Conservation (phyloP, 371 early-diverging fungal species). For the Synchytrium microbalum region DNA sequence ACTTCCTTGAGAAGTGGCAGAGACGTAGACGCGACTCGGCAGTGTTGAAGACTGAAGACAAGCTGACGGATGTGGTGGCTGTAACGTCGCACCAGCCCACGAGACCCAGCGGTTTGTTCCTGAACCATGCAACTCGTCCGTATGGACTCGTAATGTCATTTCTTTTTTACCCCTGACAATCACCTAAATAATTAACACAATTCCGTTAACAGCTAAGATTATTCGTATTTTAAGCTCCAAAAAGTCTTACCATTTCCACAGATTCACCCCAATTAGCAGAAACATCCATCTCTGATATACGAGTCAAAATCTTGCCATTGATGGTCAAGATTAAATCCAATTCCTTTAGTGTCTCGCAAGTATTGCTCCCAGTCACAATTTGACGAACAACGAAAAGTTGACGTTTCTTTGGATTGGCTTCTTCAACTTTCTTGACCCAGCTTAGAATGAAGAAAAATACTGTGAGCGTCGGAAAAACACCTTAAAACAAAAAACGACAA, state of each 20-base stretch:
- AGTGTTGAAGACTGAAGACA: slow-evolving; percentile 65
- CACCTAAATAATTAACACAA: slow-evolving; percentile 32
- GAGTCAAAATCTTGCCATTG: slow-evolving; percentile 57
- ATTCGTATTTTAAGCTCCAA: neutral
- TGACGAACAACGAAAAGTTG: slow-evolving; percentile 69
- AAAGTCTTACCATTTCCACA: neutral
- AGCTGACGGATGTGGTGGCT: slow-evolving; percentile 78
- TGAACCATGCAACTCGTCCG: slow-evolving; percentile 43
- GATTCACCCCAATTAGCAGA: slow-evolving; percentile 24
- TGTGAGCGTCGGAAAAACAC: neutral
- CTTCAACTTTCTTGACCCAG: slow-evolving; percentile 68
- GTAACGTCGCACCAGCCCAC: slow-evolving; percentile 73
- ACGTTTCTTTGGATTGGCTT: slow-evolving; percentile 56
- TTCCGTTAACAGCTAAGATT: neutral
- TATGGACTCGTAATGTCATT: slow-evolving; percentile 32
- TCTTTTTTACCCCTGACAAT: slow-evolving; percentile 63
- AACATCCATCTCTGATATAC: slow-evolving; percentile 65
- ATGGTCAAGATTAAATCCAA: slow-evolving; percentile 83
- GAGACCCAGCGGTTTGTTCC: slow-evolving; percentile 50
- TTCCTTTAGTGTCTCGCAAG: slow-evolving; percentile 54
- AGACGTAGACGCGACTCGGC: slow-evolving; percentile 67
- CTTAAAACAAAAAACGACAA: neutral
- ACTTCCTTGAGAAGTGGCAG: slow-evolving; percentile 62
- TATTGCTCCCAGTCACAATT: slow-evolving; percentile 53
- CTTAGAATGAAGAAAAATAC: neutral